Evolutionary conservation across 352 stramenopile species (phyloP).

Genomic region (Pythium scleroteichum): DNA sequence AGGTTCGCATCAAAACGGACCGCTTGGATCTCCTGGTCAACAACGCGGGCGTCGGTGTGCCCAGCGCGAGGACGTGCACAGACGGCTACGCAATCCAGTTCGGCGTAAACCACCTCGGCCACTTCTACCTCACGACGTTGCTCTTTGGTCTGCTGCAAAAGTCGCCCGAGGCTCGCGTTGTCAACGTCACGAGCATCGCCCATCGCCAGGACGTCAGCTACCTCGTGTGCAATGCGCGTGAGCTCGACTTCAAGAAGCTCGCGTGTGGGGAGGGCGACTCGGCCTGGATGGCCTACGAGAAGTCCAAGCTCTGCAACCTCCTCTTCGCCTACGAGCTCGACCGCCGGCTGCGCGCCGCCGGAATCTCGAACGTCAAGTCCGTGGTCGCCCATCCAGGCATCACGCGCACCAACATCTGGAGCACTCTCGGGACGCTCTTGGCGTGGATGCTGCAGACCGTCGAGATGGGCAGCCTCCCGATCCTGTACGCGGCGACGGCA

Average conservation of each 20-base stretch:
- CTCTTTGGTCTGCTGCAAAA: conserved; percentile 36
- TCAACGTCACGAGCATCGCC: conserved; percentile 42
- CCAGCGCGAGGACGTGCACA: background rate
- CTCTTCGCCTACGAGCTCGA: conserved; percentile 54
- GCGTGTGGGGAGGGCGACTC: conserved; percentile 22
- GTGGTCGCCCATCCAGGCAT: conserved; percentile 27
- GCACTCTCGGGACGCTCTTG: background rate
- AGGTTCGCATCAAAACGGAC: conserved; percentile 25
- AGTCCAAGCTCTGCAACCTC: conserved; percentile 50
- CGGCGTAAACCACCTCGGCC: conserved; percentile 48
- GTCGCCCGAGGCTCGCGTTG: conserved; percentile 30
- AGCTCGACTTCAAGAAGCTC: conserved; percentile 33
- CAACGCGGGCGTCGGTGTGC: conserved; percentile 32
- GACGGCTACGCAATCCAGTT: conserved; percentile 44
- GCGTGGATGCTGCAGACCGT: conserved; percentile 1
- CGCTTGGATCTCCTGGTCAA: conserved; percentile 33
- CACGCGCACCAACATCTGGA: conserved; percentile 15
- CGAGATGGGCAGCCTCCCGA: conserved; percentile 16
- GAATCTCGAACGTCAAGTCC: conserved; percentile 35
- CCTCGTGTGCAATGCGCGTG: background rate
- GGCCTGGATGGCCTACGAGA: conserved; percentile 33
- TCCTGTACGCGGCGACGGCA: conserved; percentile 16
- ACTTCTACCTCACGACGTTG: conserved; percentile 52
- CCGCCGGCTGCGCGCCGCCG: conserved; percentile 29
- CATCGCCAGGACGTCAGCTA: conserved; percentile 32